Conservation (phyloP, 441 rosid species). For the Raphanus hybrid region DNA sequence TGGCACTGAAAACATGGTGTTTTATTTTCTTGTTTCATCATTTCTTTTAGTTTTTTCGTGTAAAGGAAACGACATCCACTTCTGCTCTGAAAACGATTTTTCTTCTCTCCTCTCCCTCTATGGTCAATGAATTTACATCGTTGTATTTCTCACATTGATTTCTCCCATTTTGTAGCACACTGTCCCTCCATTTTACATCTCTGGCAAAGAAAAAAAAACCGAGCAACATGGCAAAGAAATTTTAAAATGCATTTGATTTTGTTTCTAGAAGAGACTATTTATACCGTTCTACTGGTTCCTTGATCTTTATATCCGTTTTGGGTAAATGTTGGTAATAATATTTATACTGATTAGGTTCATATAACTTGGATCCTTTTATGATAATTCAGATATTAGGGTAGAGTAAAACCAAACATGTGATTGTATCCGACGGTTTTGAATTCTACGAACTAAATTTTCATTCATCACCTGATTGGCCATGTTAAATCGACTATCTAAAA, state of each 20-base stretch:
- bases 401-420: too few species aligned
- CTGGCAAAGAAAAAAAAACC: not conserved
- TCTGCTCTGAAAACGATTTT: slow-evolving; percentile 34
- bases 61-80: slow-evolving; percentile 31
- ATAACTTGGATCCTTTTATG: not conserved
- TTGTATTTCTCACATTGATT: not conserved
- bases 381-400: not conserved
- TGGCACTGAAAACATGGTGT: slow-evolving; percentile 87
- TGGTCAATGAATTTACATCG: not conserved
- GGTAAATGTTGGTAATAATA: not conserved
- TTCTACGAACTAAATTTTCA: too few species aligned
- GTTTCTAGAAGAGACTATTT: not conserved
- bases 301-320: not conserved
- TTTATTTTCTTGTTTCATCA: slow-evolving; percentile 18
- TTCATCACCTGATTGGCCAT: too few species aligned
- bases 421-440: too few species aligned
- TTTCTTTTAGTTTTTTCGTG: slow-evolving; percentile 1
- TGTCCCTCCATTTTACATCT: not conserved
- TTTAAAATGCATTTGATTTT: not conserved
- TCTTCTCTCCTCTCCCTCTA: slow-evolving; percentile 8
- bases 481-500: too few species aligned
- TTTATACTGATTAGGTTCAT: not conserved
- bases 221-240: too few species aligned
- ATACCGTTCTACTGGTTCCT: not conserved
- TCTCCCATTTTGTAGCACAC: not conserved